These are phyloP conservation scores for Ormosia emarginata DNA, from an alignment of 306 rosid species.

Conservation along the genomic window DNA sequence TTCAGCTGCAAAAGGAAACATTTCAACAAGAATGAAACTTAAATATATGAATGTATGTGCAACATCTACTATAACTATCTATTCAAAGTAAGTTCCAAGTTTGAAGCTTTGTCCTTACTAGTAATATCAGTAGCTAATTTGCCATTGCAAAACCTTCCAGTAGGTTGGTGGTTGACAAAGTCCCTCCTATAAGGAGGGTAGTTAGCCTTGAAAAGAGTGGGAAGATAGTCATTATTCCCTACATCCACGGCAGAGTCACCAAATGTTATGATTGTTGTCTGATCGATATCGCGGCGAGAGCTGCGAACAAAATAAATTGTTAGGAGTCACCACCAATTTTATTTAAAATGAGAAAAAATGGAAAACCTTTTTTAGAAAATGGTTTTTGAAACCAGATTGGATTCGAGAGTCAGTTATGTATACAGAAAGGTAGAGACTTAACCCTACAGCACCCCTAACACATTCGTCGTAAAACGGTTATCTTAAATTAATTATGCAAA, in stretches of 20 bases:
- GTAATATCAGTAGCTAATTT: slow-evolving; percentile 93
- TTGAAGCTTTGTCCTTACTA: slow-evolving; percentile 39
- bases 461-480: no score
- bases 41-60: background rate
- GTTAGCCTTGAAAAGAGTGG: slow-evolving; percentile 76
- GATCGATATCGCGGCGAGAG: no score
- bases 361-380: no score
- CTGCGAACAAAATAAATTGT: no score
- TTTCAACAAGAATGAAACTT: slow-evolving; percentile 22
- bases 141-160: slow-evolving; percentile 95
- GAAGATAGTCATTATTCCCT: slow-evolving; percentile 83
- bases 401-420: no score
- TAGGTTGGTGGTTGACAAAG: slow-evolving; percentile 70
- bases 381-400: no score
- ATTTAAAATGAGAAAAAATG: no score
- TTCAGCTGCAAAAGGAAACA: slow-evolving; percentile 53
- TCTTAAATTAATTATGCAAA: no score
- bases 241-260: slow-evolving; percentile 94
- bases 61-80: background rate
- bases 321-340: no score
- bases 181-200: slow-evolving; percentile 98
- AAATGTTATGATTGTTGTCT: slow-evolving; percentile 77
- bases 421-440: no score
- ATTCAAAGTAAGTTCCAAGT: background rate
- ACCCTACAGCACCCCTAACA: no score